Evolutionary conservation across 164 flowering plant genomes (phyloP), one percentile per base, ranked within the genome.

Genomic region (Kalanchoe fedtschenkoi): DNA sequence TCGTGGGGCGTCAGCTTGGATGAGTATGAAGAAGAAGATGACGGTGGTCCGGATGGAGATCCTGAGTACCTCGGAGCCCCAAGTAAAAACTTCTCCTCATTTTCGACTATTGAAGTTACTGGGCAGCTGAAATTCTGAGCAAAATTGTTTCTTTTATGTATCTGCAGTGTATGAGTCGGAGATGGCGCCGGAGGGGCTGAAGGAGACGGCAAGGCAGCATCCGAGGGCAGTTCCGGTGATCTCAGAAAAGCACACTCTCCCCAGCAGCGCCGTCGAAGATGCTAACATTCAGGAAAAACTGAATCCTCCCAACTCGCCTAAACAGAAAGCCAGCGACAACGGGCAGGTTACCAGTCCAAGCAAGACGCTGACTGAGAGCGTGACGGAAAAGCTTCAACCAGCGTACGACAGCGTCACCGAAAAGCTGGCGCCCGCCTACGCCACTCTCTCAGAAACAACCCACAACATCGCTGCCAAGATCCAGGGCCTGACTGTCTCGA

Each of bases 161-260:
- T 69, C 42, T 64, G 1, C 73, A 87, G 97, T 82, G 91, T 85
- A 87, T 72, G 97, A 87, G 74, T 83, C 88, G 11, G 84, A 83
- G 68, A 38, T 72, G 66, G 88, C 88, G 35, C 86, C 86, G 0
- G 76, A 77, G 8, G 75, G 32, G 7, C 69, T 32, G 32, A 81
- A 78, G 68, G 80, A 81, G 62, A 35, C 65, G 0, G 78, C 80
- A 17, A 74, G 70, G 62, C 78, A 74, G 69, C 83, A 82, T 58
- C 84, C 80, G 3, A 65, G 78, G 68, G 77, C 62, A 34, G 55
- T 33, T 33, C 74, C 71, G 0, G 75, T 73, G 37, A 65, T 71
- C 28, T 34, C 80, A 6, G 77, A 83, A 67, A 75, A 72, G 29
- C 78, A 78, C 70, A 60, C 66, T 68, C 19, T 70, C 59, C 41